Evolutionary conservation across 805 yeast genomes (phyloP).

Genomic region (Blastobotrys robertii): DNA sequence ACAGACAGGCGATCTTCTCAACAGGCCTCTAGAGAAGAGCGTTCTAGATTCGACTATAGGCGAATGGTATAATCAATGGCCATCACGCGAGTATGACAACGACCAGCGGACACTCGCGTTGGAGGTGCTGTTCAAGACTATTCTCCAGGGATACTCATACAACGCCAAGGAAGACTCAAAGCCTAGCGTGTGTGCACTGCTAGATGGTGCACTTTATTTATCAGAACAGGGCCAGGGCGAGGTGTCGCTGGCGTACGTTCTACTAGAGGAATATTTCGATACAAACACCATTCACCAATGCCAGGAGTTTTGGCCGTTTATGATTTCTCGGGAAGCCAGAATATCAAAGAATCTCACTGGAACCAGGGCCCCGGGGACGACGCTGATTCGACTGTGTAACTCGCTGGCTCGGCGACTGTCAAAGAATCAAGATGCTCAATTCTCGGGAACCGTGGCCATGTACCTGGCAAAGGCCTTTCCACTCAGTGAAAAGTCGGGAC

Average conservation of each 20-base stretch:
- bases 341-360: conserved; percentile 23
- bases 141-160: too few species aligned
- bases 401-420: conserved; percentile 26
- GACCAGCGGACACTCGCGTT: too few species aligned
- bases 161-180: too few species aligned
- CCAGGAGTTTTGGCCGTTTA: conserved; percentile 27
- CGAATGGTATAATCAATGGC: too few species aligned
- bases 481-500: conserved; percentile 27
- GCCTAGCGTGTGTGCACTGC: conserved; percentile 10
- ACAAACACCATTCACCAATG: conserved; percentile 27
- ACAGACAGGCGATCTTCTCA: too few species aligned
- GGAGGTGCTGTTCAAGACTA: too few species aligned
- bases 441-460: conserved; percentile 27
- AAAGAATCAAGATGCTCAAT: conserved; percentile 24
- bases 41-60: too few species aligned
- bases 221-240: conserved; percentile 11
- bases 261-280: conserved; percentile 28
- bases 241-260: conserved; percentile 15
- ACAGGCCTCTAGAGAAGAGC: too few species aligned
- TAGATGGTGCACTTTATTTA: conserved; percentile 14
- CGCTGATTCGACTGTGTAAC: conserved; percentile 27
- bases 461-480: conserved; percentile 29
- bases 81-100: too few species aligned
- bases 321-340: conserved; percentile 21
- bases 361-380: conserved; percentile 25